Evolutionary conservation across 2,329 filamentous ascomycete genomes (phyloP).

Genomic region (Colletotrichum sansevieriae): DNA sequence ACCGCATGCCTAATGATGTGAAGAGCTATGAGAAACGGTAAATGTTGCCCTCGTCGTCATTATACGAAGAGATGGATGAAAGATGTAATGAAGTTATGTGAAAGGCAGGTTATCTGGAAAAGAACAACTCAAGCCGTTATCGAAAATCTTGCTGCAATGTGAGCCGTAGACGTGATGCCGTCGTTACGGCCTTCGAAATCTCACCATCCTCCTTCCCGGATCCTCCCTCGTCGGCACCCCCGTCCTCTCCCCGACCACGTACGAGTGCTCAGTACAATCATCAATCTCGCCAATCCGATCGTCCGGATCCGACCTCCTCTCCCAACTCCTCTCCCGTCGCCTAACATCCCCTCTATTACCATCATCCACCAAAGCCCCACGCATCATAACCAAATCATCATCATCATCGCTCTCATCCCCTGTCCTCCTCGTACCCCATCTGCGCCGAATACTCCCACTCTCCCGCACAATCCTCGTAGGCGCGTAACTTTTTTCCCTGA

Average conservation of each 20-base stretch:
- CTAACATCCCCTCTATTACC: too few species aligned
- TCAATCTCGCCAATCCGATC: conserved; percentile 33
- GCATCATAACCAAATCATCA: neutral
- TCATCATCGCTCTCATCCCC: neutral
- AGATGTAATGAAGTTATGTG: conserved; percentile 29
- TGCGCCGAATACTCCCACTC: neutral
- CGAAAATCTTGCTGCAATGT: too few species aligned
- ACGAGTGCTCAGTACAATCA: conserved; percentile 18
- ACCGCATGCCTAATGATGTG: conserved; percentile 71
- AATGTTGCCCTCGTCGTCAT: neutral
- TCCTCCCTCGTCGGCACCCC: conserved; percentile 13
- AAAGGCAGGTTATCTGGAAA: conserved; percentile 26
- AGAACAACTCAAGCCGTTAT: neutral
- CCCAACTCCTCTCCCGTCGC: conserved; percentile 14
- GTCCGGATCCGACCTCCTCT: conserved; percentile 24
- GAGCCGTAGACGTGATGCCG: neutral
- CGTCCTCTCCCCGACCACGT: conserved; percentile 12
- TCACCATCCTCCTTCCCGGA: neutral
- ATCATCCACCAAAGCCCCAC: conserved; percentile 9
- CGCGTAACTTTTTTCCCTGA: neutral
- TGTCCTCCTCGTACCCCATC: neutral
- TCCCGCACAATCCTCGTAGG: neutral
- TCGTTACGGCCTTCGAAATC: neutral
- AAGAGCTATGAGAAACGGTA: conserved; percentile 60
- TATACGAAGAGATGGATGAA: conserved; percentile 11